Conservation (phyloP, 306 rosid genomes). For the Medicago truncatula region DNA sequence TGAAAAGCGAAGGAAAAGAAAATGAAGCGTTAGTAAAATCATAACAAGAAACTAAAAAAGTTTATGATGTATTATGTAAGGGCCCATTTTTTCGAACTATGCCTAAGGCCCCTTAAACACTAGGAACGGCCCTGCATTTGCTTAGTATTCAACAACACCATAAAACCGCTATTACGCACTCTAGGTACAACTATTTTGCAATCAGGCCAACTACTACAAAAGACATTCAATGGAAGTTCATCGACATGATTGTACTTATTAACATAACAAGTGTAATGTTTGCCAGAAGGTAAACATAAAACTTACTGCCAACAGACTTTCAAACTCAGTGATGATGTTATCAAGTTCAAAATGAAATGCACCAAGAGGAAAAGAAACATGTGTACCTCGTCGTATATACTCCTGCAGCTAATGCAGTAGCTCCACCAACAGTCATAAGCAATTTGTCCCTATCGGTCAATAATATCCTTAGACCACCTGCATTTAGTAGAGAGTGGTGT, state of each 20-base stretch:
- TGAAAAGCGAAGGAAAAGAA: no score
- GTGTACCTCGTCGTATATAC: constrained; percentile 92
- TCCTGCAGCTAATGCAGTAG: constrained; percentile 97
- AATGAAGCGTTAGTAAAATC: no score
- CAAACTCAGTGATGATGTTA: constrained; percentile 28
- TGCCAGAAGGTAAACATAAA: constrained; percentile 16
- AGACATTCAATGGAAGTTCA: background rate
- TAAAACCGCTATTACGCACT: constrained; percentile 4
- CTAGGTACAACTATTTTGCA: constrained; percentile 18
- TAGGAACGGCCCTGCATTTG: no score
- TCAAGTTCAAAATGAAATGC: constrained; percentile 30
- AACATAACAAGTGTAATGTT: background rate
- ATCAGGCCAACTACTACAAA: constrained; percentile 8
- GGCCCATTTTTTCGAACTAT: no score
- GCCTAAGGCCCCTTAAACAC: no score
- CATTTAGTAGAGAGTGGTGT: constrained; percentile 39
- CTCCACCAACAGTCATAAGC: constrained; percentile 97
- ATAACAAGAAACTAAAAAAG: no score
- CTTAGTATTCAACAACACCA: constrained; percentile 16
- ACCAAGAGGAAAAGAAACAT: constrained; percentile 25
- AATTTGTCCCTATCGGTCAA: constrained; percentile 91
- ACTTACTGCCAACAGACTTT: constrained; percentile 26
- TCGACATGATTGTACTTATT: background rate
- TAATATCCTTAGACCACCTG: constrained; percentile 87
- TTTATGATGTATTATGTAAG: no score